Conservation (phyloP, 139 green algal species). For the Pleodorina starrii region DNA sequence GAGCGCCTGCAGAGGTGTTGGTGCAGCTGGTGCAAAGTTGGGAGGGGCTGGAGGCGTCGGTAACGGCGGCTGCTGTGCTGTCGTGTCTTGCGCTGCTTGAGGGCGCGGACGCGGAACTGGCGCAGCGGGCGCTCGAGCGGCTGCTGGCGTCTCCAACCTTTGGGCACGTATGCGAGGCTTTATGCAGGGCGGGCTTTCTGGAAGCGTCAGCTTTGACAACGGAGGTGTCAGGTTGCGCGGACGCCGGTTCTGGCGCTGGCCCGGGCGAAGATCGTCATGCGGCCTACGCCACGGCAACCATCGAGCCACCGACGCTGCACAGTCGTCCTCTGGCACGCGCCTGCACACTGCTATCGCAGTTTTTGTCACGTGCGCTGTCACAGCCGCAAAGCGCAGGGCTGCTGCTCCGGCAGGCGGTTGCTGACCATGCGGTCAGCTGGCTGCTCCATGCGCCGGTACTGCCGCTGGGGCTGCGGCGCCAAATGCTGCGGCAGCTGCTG, state of each 20-base stretch:
- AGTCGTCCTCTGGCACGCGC: background rate
- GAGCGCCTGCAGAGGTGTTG: background rate
- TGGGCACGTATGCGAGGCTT: background rate
- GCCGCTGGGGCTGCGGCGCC: slow-evolving; percentile 11
- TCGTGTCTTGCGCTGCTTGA: background rate
- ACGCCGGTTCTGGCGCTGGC: background rate
- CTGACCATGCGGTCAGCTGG: slow-evolving; percentile 17
- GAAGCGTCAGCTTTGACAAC: background rate
- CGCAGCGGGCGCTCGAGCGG: background rate
- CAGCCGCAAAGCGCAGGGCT: background rate
- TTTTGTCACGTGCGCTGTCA: background rate
- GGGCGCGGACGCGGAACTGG: background rate
- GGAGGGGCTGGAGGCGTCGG: slow-evolving; percentile 26
- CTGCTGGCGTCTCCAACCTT: background rate
- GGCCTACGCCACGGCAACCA: background rate
- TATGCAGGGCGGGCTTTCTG: background rate
- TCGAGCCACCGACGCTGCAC: background rate
- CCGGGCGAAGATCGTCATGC: background rate
- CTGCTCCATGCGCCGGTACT: slow-evolving; percentile 10
- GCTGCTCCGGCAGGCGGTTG: slow-evolving; percentile 4
- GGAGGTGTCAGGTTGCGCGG: background rate
- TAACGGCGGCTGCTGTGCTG: slow-evolving; percentile 17
- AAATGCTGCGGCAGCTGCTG: slow-evolving; percentile 43
- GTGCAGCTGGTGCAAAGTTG: slow-evolving; percentile 12
- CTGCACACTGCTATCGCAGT: background rate